Conservation (phyloP, 2,329 filamentous ascomycete genomes). For the Claviceps humidiphila region DNA sequence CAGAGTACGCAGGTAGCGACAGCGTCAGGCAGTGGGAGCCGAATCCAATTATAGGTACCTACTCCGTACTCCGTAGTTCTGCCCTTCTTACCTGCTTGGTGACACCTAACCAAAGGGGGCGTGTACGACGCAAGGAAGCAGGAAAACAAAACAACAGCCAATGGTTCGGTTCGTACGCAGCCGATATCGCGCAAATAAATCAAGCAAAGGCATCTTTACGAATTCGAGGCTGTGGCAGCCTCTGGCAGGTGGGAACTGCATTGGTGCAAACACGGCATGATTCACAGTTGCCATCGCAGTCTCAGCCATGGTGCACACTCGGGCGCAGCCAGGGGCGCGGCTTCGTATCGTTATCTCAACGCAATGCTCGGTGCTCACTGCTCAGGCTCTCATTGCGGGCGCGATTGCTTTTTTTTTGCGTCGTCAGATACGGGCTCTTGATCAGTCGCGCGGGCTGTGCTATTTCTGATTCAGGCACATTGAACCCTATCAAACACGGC, state of each 20-base stretch:
- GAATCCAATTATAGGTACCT: neutral
- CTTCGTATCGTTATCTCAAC: neutral
- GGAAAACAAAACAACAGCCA: neutral
- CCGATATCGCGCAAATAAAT: neutral
- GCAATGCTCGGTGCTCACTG: neutral
- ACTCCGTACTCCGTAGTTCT: no score
- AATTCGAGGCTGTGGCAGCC: no score
- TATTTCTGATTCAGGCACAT: neutral
- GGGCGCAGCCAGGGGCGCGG: neutral
- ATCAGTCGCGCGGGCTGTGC: neutral
- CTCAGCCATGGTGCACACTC: neutral
- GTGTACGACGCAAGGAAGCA: neutral
- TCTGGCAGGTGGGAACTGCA: no score
- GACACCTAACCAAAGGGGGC: neutral
- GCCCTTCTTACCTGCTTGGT: conserved; percentile 3
- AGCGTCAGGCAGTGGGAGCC: neutral
- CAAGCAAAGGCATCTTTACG: no score
- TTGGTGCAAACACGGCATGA: no score
- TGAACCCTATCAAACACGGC: neutral
- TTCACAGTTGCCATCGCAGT: neutral
- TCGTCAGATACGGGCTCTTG: neutral
- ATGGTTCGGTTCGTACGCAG: neutral
- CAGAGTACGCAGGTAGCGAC: no score
- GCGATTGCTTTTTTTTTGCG: neutral
- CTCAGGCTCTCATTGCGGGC: neutral